Base-by-base conservation (phyloP, 768 basidiomycete genomes). In the Guyanaporus albipodus region DNA sequence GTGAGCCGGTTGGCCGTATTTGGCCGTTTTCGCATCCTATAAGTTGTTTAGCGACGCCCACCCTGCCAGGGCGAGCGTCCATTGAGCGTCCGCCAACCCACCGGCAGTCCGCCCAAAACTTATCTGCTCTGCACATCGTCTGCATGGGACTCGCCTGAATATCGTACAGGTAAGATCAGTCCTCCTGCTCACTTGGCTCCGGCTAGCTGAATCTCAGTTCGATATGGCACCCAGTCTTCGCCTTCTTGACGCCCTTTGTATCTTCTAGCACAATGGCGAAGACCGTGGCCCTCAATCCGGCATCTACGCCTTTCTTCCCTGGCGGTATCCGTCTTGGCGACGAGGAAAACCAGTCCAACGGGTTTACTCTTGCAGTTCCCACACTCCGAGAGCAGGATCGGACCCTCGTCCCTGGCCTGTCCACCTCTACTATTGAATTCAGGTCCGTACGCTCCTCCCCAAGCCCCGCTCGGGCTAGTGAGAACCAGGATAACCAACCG, bases 271-370 rank as follows among this genome's bases (percentile, higher is more conserved):
- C 68, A 62, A 86, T 88, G 83, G 82, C 85, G 52, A 82, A 80
- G 76, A 86, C 81, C 59, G 83, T 79, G 59, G 76, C 85, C 49
- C 72, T 90, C 58, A 89, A 90, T 67, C 87, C 88, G 54, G 75
- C 86, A 52, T 91, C 87, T 48, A 82, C 82, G 64, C 88, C 88
- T 41, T 91, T 91, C 77, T 88, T 88, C 65, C 88, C 88, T 51
- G 85, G 84, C 44, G 58, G 46, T 44, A 62, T 79, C 56, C 80
- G 81, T 53, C 60, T 72, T 55, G 70, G 61, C 57, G 82, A 82
- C 46, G 80, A 83, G 48, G 82, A 83, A 44, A 70, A 68, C 10
- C 34, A 45, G 38, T 61, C 65, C 39, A 67, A 62, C 57, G 70
- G 69, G 49, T 63, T 77, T 35, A 68, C 68, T 44, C 76, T 78